Conservation (phyloP, 371 early-diverging fungal species). For the Mucor piriformis region DNA sequence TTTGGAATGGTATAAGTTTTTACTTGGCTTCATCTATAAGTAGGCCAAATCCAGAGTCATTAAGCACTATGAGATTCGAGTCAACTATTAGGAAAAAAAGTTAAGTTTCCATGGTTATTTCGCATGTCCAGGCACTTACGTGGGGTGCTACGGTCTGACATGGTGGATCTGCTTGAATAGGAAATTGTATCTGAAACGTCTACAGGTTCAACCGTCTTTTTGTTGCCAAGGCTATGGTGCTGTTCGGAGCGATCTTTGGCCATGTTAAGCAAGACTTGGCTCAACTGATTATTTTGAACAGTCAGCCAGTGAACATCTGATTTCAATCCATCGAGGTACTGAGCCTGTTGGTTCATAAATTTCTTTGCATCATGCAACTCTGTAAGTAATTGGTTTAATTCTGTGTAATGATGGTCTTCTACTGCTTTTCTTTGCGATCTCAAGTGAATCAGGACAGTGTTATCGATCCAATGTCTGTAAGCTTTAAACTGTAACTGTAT, state of each 20-base stretch:
- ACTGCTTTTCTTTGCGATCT: not conserved
- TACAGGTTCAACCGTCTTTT: not conserved
- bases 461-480: constrained; percentile 17
- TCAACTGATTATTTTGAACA: constrained; percentile 28
- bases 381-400: constrained; percentile 19
- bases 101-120: not conserved
- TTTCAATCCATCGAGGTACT: constrained; percentile 33
- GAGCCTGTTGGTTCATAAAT: constrained; percentile 43
- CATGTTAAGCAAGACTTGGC: constrained; percentile 2
- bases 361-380: constrained; percentile 44
- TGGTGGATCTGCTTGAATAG: constrained; percentile 9
- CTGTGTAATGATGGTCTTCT: constrained; percentile 6
- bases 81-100: not conserved
- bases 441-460: constrained; percentile 8
- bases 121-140: not conserved
- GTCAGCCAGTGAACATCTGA: constrained; percentile 43
- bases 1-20: not conserved
- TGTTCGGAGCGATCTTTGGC: constrained; percentile 1
- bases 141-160: not conserved
- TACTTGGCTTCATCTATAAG: constrained; percentile 12
- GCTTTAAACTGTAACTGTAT: constrained; percentile 28
- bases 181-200: constrained; percentile 9
- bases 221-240: not conserved
- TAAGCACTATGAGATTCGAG: not conserved
- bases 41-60: constrained; percentile 18